Conservation (phyloP, 2,329 filamentous ascomycete genomes). For the Ophiostoma montium region DNA sequence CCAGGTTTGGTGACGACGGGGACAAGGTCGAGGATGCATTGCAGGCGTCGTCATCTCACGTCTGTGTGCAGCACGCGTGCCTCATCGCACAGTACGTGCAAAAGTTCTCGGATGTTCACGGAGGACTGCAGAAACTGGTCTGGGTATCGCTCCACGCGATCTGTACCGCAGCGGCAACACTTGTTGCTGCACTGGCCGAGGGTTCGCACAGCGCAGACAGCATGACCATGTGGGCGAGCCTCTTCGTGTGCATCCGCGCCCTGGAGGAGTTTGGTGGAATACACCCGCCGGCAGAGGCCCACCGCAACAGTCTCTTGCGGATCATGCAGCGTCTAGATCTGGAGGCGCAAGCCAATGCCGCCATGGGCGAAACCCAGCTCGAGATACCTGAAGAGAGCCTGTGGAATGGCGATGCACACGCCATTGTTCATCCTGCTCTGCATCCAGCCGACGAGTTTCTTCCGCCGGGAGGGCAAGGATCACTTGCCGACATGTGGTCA, state of each 20-base stretch:
- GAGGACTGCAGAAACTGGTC: constrained; percentile 4
- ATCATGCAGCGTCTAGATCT: neutral
- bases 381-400: constrained; percentile 2
- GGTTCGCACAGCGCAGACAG: neutral
- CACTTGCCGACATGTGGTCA: too few species aligned
- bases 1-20: constrained; percentile 3
- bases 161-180: constrained; percentile 6
- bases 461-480: too few species aligned
- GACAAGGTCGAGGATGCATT: neutral
- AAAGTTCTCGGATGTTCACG: constrained; percentile 5
- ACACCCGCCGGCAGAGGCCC: neutral
- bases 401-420: constrained; percentile 1
- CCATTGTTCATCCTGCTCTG: neutral
- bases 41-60: neutral
- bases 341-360: neutral
- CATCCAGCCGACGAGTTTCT: too few species aligned
- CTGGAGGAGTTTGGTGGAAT: neutral
- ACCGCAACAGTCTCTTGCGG: neutral
- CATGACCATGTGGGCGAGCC: neutral
- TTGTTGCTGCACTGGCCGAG: constrained; percentile 6
- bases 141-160: constrained; percentile 9
- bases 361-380: neutral
- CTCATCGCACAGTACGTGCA: neutral
- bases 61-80: neutral
- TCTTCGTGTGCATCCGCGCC: neutral